Conservation (phyloP, 371 early-diverging fungal genomes). For the Mucor racemosus region DNA sequence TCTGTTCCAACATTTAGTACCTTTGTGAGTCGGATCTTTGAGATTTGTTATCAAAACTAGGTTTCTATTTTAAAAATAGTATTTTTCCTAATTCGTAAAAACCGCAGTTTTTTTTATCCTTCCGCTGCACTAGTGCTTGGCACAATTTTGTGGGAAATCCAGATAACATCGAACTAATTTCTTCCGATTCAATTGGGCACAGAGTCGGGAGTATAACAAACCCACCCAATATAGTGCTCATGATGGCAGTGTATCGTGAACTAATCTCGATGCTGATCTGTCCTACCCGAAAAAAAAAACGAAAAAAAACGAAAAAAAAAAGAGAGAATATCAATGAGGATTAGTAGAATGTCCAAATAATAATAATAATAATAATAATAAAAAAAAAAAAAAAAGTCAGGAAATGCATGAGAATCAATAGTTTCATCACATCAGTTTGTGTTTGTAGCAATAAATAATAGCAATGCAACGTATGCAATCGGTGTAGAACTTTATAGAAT, state of each 20-base stretch:
- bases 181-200: background rate
- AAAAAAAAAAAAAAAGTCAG: background rate
- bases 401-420: background rate
- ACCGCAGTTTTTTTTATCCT: background rate
- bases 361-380: background rate
- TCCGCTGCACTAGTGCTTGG: background rate
- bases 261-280: background rate
- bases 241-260: background rate
- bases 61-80: background rate
- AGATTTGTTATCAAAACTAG: too few relatives aligned
- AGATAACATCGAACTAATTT: background rate
- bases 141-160: background rate
- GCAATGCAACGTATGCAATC: background rate
- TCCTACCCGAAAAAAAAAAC: background rate
- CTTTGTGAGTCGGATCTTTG: too few relatives aligned
- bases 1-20: background rate
- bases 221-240: background rate
- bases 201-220: background rate
- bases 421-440: background rate
- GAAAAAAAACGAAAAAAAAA: too few relatives aligned
- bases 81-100: slow-evolving; percentile 1
- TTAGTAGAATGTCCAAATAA: too few relatives aligned
- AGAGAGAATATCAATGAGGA: too few relatives aligned
- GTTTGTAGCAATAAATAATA: background rate
- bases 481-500: background rate